Conservation (phyloP, 495 filamentous ascomycete genomes). For the Annulohypoxylon stygium region DNA sequence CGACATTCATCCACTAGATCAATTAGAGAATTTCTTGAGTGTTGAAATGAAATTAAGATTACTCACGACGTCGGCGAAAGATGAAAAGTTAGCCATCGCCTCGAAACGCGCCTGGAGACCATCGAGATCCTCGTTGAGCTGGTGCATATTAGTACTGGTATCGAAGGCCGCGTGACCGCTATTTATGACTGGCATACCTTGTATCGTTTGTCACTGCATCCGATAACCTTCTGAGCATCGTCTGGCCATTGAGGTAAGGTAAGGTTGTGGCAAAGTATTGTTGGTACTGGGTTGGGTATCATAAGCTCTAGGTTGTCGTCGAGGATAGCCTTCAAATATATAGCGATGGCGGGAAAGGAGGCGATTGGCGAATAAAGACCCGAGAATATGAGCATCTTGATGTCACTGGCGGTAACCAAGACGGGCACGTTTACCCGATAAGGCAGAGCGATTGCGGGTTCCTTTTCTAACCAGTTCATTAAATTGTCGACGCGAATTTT, state of each 20-base stretch:
- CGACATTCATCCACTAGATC: conserved; percentile 51
- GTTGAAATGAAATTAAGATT: background rate
- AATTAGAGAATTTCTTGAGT: background rate
- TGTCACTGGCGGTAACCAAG: conserved; percentile 49
- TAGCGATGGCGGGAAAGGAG: conserved; percentile 51
- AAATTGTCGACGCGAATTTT: conserved; percentile 57
- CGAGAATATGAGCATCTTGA: conserved; percentile 54
- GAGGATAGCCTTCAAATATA: conserved; percentile 44
- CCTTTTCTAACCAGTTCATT: conserved; percentile 56
- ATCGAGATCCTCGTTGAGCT: conserved; percentile 57
- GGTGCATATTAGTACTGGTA: conserved; percentile 1
- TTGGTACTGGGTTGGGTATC: conserved; percentile 30
- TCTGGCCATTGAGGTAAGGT: conserved; percentile 62
- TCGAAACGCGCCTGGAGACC: conserved; percentile 54
- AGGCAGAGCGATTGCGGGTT: conserved; percentile 63
- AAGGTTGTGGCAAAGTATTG: conserved; percentile 51
- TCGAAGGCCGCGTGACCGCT: background rate
- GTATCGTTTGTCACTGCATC: conserved; percentile 62
- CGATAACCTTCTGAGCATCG: conserved; percentile 59
- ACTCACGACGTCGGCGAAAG: conserved; percentile 59
- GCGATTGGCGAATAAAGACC: conserved; percentile 54
- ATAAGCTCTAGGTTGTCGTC: conserved; percentile 36
- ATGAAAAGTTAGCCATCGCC: conserved; percentile 53
- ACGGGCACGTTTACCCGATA: conserved; percentile 50
- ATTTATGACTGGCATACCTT: conserved; percentile 47